phyloP scores from a whole-genome alignment of 1,139 yeast species.

The Yamadazyma spencermartinsiae region DNA sequence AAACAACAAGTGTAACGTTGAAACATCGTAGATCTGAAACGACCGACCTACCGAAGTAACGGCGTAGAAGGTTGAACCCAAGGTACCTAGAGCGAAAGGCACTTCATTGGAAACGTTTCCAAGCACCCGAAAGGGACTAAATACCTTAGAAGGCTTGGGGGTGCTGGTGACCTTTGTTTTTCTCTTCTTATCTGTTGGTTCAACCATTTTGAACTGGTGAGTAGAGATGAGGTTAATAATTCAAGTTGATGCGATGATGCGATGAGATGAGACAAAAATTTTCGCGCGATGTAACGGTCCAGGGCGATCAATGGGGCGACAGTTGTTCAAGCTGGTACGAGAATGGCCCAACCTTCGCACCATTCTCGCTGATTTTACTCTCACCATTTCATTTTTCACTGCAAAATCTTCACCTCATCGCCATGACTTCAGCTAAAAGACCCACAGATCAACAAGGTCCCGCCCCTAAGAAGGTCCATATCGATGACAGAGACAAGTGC shows the following conservation, averaged over 20 bases:
- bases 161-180: slow-evolving; percentile 16
- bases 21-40: slow-evolving; percentile 92
- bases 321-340: too few species aligned
- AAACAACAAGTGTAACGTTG: slow-evolving; percentile 80
- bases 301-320: too few species aligned
- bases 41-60: slow-evolving; percentile 89
- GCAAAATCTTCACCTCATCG: too few species aligned
- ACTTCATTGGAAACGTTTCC: slow-evolving; percentile 76
- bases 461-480: slow-evolving; percentile 11
- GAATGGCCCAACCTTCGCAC: too few species aligned
- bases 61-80: slow-evolving; percentile 84
- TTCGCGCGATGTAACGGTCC: too few species aligned
- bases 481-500: slow-evolving; percentile 40
- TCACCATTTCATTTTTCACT: too few species aligned
- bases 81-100: slow-evolving; percentile 85
- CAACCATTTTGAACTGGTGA: slow-evolving; percentile 24
- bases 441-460: too few species aligned
- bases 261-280: slow-evolving; percentile 2
- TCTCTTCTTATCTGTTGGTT: slow-evolving; percentile 33
- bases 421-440: too few species aligned
- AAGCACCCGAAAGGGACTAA: slow-evolving; percentile 47
- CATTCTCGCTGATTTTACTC: too few species aligned
- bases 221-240: neutral
- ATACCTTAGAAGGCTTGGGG: slow-evolving; percentile 32
- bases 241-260: neutral